Base-by-base conservation (phyloP, 2,329 filamentous ascomycete genomes). In the Alternaria brassicae region DNA sequence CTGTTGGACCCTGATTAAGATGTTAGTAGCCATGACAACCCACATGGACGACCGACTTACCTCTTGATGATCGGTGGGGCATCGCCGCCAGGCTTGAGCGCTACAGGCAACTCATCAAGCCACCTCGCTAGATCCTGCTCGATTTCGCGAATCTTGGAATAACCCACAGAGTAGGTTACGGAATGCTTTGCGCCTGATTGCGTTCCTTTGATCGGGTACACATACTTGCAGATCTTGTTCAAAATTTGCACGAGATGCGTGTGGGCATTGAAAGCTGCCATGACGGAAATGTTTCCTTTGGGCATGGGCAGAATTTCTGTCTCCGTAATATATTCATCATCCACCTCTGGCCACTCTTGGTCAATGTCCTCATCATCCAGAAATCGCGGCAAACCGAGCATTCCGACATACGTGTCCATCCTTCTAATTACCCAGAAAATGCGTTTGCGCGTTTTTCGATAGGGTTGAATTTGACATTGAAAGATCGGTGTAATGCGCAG, bases 21-120 rank as follows among this genome's bases (percentile, higher is more conserved):
- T 28, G 23, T 55, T 23, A 53, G 25, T 23, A 23, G 13, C 15
- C 28, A 39, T 34, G 6, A 34, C 9, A 53, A 27, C n/a, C 2
- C 6, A 15, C 13, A 4, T 17, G 8, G 27, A 28, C 27, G 36
- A 17, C 8, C 8, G n/a, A 77, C 86, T 81, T 84, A 92, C 91
- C 92, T 85, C 68, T 93, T 86, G 23, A 93, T 85, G 70, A 93
- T 88, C 32, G 89, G 85, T 1, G 89, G 84, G 0, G 89, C 90
- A 50, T 95, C 92, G 0, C 89, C 86, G 61, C 91, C 92, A 1
- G 93, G 93, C 61, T 90, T 89, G 78, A 97, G 88, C 53, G 88
- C 86, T 66, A 88, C 83, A 0, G 93, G 94, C 25, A 99, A 76
- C 58, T 83, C 80, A 53, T 87, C 85, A 78, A 88, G 84, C 87